Evolutionary conservation across 106 monocot species (phyloP).

Genomic region (Apostasia shenzhenica): DNA sequence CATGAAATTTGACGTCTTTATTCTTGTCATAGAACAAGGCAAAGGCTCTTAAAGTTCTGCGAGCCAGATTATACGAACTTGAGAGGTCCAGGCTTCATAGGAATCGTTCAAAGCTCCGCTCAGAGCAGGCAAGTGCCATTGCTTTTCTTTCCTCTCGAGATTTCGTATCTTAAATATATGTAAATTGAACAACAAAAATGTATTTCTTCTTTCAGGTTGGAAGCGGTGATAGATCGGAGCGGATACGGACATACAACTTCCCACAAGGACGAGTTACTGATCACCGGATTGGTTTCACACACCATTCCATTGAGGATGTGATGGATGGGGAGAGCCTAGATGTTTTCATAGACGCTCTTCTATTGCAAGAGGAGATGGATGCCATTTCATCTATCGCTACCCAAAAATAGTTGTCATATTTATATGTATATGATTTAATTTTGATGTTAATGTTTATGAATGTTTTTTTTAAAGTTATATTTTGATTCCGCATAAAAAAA

Average conservation of each 20-base stretch:
- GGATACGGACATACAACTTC: slow-evolving; percentile 93
- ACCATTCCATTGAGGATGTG: slow-evolving; percentile 69
- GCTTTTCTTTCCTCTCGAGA: not conserved
- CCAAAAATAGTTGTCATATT: not conserved
- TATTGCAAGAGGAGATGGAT: slow-evolving; percentile 79
- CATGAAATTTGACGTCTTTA: too few species aligned
- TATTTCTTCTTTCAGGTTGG: slow-evolving; percentile 44
- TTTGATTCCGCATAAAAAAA: too few species aligned
- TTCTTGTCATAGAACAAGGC: slow-evolving; percentile 66
- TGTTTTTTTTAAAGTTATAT: too few species aligned
- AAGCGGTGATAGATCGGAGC: slow-evolving; percentile 92
- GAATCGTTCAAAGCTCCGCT: slow-evolving; percentile 72
- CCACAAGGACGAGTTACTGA: slow-evolving; percentile 95
- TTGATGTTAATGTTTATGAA: too few species aligned
- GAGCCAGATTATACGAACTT: slow-evolving; percentile 72
- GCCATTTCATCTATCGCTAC: slow-evolving; percentile 68
- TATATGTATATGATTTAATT: too few species aligned
- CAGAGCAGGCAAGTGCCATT: slow-evolving; percentile 50
- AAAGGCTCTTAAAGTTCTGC: slow-evolving; percentile 81
- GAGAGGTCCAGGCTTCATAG: slow-evolving; percentile 70
- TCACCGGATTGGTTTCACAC: slow-evolving; percentile 84
- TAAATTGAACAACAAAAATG: not conserved
- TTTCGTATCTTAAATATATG: not conserved
- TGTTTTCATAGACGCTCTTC: slow-evolving; percentile 71
- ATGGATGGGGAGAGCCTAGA: slow-evolving; percentile 84